Evolutionary conservation across 768 basidiomycete species (phyloP).

Genomic region (Suillus tomentosus): DNA sequence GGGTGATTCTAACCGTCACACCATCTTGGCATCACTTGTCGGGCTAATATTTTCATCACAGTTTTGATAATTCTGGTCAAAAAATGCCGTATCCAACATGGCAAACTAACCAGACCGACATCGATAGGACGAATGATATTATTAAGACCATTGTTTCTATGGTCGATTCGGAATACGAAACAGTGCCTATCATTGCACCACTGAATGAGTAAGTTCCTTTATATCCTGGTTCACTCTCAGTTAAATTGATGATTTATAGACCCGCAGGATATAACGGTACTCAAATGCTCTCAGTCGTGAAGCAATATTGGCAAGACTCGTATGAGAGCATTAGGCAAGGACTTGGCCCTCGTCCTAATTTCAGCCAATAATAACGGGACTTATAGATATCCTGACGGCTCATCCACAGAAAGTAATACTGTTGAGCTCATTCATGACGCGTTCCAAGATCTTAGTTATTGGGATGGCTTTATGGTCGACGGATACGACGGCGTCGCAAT

Average conservation of each 20-base stretch:
- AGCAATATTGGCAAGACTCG: conserved; percentile 60
- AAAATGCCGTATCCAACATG: conserved; percentile 56
- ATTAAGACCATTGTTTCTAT: conserved; percentile 60
- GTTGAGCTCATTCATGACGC: conserved; percentile 9
- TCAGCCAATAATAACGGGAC: conserved; percentile 13
- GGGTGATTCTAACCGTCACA: conserved; percentile 37
- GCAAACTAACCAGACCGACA: conserved; percentile 46
- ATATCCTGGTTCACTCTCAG: not conserved
- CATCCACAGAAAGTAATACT: conserved; percentile 10
- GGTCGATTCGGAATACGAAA: conserved; percentile 51
- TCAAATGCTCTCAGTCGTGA: conserved; percentile 44
- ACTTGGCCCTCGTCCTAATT: conserved; percentile 39
- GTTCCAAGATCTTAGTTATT: conserved; percentile 41
- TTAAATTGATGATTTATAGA: conserved; percentile 1
- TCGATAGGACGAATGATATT: conserved; percentile 51
- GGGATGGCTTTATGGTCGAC: conserved; percentile 36
- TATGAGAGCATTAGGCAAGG: conserved; percentile 55
- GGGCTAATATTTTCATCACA: conserved; percentile 30
- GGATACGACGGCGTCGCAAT: conserved; percentile 55
- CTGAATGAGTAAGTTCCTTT: conserved; percentile 53
- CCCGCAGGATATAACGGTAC: conserved; percentile 54
- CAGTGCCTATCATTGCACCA: conserved; percentile 66
- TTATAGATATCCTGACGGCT: conserved; percentile 12
- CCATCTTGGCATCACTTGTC: not conserved
- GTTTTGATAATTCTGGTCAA: conserved; percentile 79